Evolutionary conservation across 306 rosid species (phyloP), one percentile per base, ranked within the genome.

Genomic region (Delonix regia): DNA sequence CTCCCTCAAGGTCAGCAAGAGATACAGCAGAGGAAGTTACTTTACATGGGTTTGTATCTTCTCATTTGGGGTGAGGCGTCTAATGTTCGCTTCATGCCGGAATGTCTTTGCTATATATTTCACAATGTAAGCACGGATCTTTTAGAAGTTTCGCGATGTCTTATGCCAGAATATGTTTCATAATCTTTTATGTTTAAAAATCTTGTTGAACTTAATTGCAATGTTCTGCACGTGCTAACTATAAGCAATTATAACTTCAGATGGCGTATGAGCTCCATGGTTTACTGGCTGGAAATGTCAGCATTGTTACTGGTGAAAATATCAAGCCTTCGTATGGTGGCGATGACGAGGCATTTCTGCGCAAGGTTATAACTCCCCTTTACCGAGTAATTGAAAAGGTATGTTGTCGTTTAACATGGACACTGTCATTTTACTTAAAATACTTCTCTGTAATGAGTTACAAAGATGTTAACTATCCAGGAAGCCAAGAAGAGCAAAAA

Each of bases 321-420:
- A 95, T 95, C 79, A 92, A 91, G 88, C 98, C 99, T 81, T 93
- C 99, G 69, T 95, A 95, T 83, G 99, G 99, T 69, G 98, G 99
- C 45, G 99, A 93, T 83, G 98, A 93, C 4, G 98, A 95, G 87
- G 97, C 99, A 60, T 95, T 91, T 82, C 85, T 93, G 78, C 88
- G 97, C 73, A 95, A 91, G 88, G 96, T 95, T 85, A 85, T 93
- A 82, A 86, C 94, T 55, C 98, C 99, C 69, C 22, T 95, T 38
- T 93, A 92, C 61, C 89, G 85, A 51, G 98, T 95, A 48, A 91
- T 93, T 63, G 94, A 89, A 59, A 92, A 75, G 96, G 99, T 89
- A 82, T 38, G 76, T 51, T 74, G 44, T 42, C 74, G 7, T 78
- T 27, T 67, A 33, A 34, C 84, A 79, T 34, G 73, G 66, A 34